Evolutionary conservation across 2,329 filamentous ascomycete genomes (phyloP), one percentile per base, ranked within the genome.

Genomic region (Alternaria consortialis): DNA sequence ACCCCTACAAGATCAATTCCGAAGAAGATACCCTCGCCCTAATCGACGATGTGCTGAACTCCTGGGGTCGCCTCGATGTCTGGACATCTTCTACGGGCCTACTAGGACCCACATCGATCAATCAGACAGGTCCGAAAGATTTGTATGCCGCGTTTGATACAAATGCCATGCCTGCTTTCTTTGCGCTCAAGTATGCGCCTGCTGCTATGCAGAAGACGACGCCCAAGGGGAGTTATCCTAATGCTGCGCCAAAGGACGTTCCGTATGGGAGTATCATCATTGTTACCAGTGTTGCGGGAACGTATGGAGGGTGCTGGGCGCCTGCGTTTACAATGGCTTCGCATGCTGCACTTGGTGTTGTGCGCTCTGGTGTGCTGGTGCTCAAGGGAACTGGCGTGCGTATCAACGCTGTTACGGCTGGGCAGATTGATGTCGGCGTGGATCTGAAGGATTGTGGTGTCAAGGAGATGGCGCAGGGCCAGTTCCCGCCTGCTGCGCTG

Each of bases 261-360:
- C 80, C 81, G n/a, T 89, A 89, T 68, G 87, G 87, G 3, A 85
- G 83, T 64, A 88, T 89, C 59, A 83, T 89, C 43, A 86, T 89
- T n/a, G 85, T 89, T 3, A 83, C 82, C 17, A 84, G 80, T 44
- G 85, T 88, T 0, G 87, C 87, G 2, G 84, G 83, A 27, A 84
- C 83, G 23, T 85, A 87, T 63, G 87, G 86, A 7, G 79, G 82
- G 3, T 87, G 85, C 69, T 88, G 86, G 85, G 86, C 86, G 0
- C 85, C 86, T 0, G 83, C 81, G n/a, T 88, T 86, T 60, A 88
- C 86, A 0, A 88, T 89, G 84, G 81, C 81, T 7, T 83, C 81
- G 7, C 87, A 89, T 70, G 87, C 87, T 1, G 86, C 86, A 2
- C 74, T 89, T 15, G 87, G 87, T 0, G 86, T 89, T 1, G 87